Evolutionary conservation across 768 basidiomycete species (phyloP).

Genomic region (Strobilomyces dryophilus): DNA sequence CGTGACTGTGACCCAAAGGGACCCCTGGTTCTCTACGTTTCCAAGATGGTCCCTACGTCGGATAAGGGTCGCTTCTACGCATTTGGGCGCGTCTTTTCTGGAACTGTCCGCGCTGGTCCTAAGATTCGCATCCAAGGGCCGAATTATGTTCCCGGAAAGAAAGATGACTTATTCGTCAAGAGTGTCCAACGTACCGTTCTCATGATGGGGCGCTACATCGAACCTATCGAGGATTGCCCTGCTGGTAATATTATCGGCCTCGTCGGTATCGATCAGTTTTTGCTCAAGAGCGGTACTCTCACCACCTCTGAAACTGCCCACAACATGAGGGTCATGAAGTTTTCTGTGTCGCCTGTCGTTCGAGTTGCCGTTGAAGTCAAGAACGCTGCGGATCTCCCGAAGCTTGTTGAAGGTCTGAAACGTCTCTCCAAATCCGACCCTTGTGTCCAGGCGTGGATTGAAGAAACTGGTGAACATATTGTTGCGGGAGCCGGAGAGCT

Average conservation of each 20-base stretch:
- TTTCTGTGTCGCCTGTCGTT: conserved; percentile 99
- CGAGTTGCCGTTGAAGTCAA: conserved; percentile 99
- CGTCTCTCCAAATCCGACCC: conserved; percentile 99
- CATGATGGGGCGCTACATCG: conserved; percentile 99
- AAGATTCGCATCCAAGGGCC: conserved; percentile 99
- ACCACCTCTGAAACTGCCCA: conserved; percentile 98
- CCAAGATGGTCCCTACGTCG: conserved; percentile 99
- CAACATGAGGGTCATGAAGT: conserved; percentile 99
- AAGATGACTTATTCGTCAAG: conserved; percentile 97
- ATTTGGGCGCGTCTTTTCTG: conserved; percentile 99
- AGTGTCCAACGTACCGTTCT: conserved; percentile 97
- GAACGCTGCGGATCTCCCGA: conserved; percentile 98
- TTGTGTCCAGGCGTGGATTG: conserved; percentile 94
- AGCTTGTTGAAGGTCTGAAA: conserved; percentile 99
- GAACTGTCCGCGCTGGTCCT: conserved; percentile 94
- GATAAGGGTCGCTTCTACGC: conserved; percentile 99
- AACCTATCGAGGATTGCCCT: conserved; percentile 98
- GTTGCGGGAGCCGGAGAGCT: conserved; percentile 99
- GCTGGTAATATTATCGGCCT: conserved; percentile 98
- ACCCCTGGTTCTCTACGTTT: conserved; percentile 96
- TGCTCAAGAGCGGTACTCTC: conserved; percentile 98
- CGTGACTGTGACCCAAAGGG: conserved; percentile 96
- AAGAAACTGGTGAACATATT: conserved; percentile 94
- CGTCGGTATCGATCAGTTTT: conserved; percentile 99
- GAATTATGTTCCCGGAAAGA: conserved; percentile 98